Evolutionary conservation across 2,329 filamentous ascomycete genomes (phyloP).

Genomic region (Albifimbria verrucaria): DNA sequence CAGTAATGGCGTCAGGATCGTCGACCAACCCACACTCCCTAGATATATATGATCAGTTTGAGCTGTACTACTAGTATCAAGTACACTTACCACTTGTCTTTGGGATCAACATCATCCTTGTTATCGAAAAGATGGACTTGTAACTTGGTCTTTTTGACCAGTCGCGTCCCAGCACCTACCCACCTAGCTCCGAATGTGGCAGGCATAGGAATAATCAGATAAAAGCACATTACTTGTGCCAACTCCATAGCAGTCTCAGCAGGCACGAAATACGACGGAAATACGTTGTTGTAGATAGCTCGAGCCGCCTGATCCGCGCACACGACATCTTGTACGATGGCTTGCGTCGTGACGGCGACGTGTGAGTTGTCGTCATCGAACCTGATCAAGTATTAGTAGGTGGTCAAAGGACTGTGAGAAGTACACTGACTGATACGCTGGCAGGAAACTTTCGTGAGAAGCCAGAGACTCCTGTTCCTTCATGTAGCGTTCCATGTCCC

Average conservation of each 20-base stretch:
- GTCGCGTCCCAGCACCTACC: background rate
- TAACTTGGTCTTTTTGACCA: background rate
- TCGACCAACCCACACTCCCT: slow-evolving; percentile 1
- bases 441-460: background rate
- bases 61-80: background rate
- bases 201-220: background rate
- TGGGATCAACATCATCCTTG: background rate
- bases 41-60: background rate
- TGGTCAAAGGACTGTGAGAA: background rate
- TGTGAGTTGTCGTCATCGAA: background rate
- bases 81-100: background rate
- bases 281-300: background rate
- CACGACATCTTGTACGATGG: background rate
- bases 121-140: background rate
- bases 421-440: background rate
- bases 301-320: background rate
- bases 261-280: background rate
- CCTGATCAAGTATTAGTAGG: background rate
- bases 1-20: background rate
- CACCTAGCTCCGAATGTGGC: background rate
- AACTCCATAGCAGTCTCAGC: background rate
- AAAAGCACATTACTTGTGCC: background rate
- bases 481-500: background rate
- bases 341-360: background rate
- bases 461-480: background rate